These are phyloP conservation scores for Ophiostoma fasciatum DNA, from an alignment of 2,329 filamentous ascomycete genomes.

Conservation along the genomic window DNA sequence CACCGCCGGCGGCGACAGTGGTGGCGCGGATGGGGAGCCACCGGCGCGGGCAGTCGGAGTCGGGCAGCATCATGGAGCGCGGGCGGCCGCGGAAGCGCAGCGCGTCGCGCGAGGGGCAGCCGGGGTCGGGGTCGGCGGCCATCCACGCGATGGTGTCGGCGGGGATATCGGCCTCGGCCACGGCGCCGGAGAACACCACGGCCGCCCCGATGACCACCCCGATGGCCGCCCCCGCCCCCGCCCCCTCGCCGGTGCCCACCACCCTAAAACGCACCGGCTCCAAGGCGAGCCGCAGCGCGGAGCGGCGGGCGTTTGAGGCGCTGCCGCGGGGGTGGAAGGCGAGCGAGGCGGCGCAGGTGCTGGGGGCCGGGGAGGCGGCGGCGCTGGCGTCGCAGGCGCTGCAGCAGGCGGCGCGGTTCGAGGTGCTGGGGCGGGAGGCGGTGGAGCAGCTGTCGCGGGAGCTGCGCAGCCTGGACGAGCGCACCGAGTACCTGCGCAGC, in stretches of 20 bases:
- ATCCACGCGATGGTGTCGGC: conserved; percentile 3
- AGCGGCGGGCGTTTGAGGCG: conserved; percentile 42
- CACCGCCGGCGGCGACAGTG: neutral
- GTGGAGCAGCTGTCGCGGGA: conserved; percentile 55
- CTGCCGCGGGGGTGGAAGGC: conserved; percentile 44
- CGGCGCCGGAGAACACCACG: neutral
- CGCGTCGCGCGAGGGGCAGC: conserved; percentile 13
- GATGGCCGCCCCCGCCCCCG: too few species aligned
- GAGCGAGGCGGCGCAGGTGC: conserved; percentile 31
- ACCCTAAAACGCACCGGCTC: conserved; percentile 24
- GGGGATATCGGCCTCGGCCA: conserved; percentile 10
- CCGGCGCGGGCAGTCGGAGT: conserved; percentile 40
- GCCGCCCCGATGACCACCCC: neutral
- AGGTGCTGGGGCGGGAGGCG: conserved; percentile 46
- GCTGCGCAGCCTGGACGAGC: conserved; percentile 60
- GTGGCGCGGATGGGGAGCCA: conserved; percentile 22
- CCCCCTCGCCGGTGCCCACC: too few species aligned
- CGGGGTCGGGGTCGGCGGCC: neutral
- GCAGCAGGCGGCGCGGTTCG: conserved; percentile 47
- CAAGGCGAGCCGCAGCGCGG: conserved; percentile 32
- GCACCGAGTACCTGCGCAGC: conserved; percentile 62
- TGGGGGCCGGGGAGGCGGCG: conserved; percentile 33
- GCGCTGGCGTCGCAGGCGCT: conserved; percentile 44
- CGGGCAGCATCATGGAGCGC: conserved; percentile 43
- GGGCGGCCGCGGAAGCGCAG: conserved; percentile 42